These are phyloP conservation scores for Mortierella alpina DNA, from an alignment of 192 early-diverging fungal genomes.

Conservation along the genomic window DNA sequence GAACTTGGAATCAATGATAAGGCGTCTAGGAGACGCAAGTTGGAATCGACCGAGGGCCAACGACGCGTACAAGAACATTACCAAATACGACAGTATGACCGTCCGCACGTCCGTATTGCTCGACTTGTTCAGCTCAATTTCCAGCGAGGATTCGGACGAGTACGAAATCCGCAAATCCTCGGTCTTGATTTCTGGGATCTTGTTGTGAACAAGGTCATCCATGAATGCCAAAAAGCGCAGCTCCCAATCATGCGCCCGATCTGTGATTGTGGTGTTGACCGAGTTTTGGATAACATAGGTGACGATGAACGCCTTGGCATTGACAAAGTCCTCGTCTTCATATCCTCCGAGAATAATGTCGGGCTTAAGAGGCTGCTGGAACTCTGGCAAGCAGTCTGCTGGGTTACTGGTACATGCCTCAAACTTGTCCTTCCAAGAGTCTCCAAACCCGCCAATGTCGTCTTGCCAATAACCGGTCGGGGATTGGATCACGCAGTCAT, in stretches of 20 bases:
- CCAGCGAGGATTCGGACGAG: slow-evolving; percentile 71
- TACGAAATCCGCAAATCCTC: slow-evolving; percentile 61
- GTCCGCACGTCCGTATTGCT: slow-evolving; percentile 69
- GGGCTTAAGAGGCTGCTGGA: slow-evolving; percentile 70
- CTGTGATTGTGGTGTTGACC: slow-evolving; percentile 45
- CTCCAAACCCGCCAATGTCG: slow-evolving; percentile 56
- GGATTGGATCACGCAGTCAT: slow-evolving; percentile 71
- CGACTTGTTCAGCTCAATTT: slow-evolving; percentile 69
- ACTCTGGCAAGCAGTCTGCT: slow-evolving; percentile 67
- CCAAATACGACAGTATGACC: slow-evolving; percentile 66
- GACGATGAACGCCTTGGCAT: slow-evolving; percentile 66
- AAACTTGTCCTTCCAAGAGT: slow-evolving; percentile 59
- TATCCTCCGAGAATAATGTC: slow-evolving; percentile 70
- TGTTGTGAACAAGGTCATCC: slow-evolving; percentile 25
- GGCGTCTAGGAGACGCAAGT: slow-evolving; percentile 47
- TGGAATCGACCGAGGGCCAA: slow-evolving; percentile 64
- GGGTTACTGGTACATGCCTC: slow-evolving; percentile 59
- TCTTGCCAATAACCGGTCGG: slow-evolving; percentile 73
- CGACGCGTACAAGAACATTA: slow-evolving; percentile 75
- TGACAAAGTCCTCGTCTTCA: slow-evolving; percentile 43
- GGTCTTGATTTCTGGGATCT: slow-evolving; percentile 31
- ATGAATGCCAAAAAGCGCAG: slow-evolving; percentile 52
- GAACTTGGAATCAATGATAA: slow-evolving; percentile 72
- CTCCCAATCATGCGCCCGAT: slow-evolving; percentile 69
- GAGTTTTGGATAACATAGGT: slow-evolving; percentile 71